These are phyloP conservation scores for Pseudozyma flocculosa DNA, from an alignment of 1,284 basidiomycete species.

Conservation along the genomic window DNA sequence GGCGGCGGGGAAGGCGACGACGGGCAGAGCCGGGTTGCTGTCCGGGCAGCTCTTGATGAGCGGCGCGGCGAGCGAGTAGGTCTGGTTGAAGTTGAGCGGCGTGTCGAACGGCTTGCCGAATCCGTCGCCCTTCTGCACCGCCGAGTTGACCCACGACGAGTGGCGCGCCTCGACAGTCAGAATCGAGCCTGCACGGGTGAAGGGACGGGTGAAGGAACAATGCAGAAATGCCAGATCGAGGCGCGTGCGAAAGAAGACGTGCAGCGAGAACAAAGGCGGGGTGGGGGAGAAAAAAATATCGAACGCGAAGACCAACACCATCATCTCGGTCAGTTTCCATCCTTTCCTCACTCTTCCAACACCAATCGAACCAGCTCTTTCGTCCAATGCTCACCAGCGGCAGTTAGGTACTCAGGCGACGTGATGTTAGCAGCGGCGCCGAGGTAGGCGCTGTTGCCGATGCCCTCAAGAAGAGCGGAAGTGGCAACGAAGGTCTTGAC, in stretches of 20 bases:
- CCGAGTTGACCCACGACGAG: conserved; percentile 34
- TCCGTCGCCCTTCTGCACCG: conserved; percentile 36
- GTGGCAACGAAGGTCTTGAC: conserved; percentile 63
- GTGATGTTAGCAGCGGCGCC: conserved; percentile 63
- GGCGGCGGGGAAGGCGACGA: conserved; percentile 60
- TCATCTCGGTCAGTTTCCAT: too few species aligned
- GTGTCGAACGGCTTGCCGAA: conserved; percentile 62
- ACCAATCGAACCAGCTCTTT: too few species aligned
- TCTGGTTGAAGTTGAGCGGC: conserved; percentile 58
- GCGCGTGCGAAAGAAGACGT: too few species aligned
- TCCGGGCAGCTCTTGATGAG: conserved; percentile 63
- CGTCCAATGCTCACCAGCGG: too few species aligned
- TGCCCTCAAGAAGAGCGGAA: conserved; percentile 66
- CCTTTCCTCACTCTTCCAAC: too few species aligned
- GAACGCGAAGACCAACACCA: too few species aligned
- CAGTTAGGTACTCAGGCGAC: too few species aligned
- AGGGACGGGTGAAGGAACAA: too few species aligned
- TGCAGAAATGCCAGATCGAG: too few species aligned
- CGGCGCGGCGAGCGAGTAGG: conserved; percentile 59
- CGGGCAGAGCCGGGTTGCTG: conserved; percentile 61
- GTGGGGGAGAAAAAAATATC: conserved; percentile 9
- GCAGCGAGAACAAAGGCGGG: too few species aligned
- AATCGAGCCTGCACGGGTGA: conserved; percentile 45
- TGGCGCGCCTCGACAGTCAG: conserved; percentile 46
- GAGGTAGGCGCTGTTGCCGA: conserved; percentile 64